These are phyloP conservation scores for Thalia dealbata DNA, from an alignment of 176 grass and related monocot species.

Conservation along the genomic window DNA sequence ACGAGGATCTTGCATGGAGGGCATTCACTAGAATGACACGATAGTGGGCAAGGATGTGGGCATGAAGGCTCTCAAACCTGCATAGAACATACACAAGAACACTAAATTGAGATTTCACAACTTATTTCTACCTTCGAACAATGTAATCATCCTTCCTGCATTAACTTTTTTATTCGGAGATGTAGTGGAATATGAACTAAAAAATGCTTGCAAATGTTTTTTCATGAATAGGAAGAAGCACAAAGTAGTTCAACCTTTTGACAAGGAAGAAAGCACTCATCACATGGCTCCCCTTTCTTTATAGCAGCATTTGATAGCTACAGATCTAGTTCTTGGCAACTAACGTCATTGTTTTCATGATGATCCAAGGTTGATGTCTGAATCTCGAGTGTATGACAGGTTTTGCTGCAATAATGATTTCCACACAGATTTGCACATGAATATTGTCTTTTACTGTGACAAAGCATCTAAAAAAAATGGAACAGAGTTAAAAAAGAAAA, in stretches of 20 bases:
- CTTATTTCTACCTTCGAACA: not conserved
- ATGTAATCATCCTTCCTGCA: too few relatives aligned
- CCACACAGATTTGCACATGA: slow-evolving; percentile 84
- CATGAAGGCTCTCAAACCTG: slow-evolving; percentile 76
- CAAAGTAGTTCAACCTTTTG: slow-evolving; percentile 49
- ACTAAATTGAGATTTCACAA: not conserved
- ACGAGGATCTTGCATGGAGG: slow-evolving; percentile 77
- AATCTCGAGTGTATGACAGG: slow-evolving; percentile 64
- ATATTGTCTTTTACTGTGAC: slow-evolving; percentile 59
- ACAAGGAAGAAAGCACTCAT: slow-evolving; percentile 72
- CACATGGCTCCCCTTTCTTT: slow-evolving; percentile 46
- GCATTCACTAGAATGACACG: slow-evolving; percentile 63
- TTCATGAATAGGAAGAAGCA: slow-evolving; percentile 3
- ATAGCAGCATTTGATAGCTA: slow-evolving; percentile 19
- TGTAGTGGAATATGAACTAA: not conserved
- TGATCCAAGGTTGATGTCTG: slow-evolving; percentile 24
- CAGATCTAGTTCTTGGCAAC: not conserved
- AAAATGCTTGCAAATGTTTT: not conserved
- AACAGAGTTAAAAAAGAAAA: slow-evolving; percentile 16
- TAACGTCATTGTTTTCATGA: slow-evolving; percentile 20
- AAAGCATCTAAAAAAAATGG: slow-evolving; percentile 41
- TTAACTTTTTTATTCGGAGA: not conserved
- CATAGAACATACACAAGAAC: slow-evolving; percentile 14
- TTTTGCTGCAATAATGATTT: slow-evolving; percentile 93
- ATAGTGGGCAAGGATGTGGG: slow-evolving; percentile 69